A percentile compares a stretch with the other conserved stretches of the same genome.
Evolutionary conservation across 371 early-diverging fungal genomes (phyloP).

Genomic region (Rhizopus stolonifer): DNA sequence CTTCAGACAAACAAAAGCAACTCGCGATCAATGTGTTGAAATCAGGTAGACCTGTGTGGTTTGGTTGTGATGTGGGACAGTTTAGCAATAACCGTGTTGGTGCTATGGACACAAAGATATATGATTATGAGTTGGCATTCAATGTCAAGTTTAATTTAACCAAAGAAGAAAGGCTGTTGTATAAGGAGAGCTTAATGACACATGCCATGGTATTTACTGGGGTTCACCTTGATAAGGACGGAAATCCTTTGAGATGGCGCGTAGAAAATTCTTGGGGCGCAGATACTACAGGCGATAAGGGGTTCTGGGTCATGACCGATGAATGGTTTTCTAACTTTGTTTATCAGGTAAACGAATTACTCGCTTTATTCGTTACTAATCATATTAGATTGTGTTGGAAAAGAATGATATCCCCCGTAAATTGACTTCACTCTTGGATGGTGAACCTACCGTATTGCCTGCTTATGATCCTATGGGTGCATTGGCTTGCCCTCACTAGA

Average conservation of each 20-base stretch:
- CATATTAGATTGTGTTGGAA: slow-evolving; percentile 61
- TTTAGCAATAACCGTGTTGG: slow-evolving; percentile 48
- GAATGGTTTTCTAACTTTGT: slow-evolving; percentile 81
- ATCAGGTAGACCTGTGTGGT: slow-evolving; percentile 76
- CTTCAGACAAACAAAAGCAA: slow-evolving; percentile 56
- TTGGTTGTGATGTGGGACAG: slow-evolving; percentile 79
- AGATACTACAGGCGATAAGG: slow-evolving; percentile 64
- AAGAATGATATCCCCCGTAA: slow-evolving; percentile 62
- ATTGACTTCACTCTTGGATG: slow-evolving; percentile 60
- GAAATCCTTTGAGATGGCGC: slow-evolving; percentile 71
- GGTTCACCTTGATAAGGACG: slow-evolving; percentile 68
- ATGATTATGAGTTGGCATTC: slow-evolving; percentile 72
- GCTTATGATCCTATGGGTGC: slow-evolving; percentile 78
- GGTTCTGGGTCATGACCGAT: slow-evolving; percentile 80
- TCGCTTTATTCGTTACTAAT: background rate
- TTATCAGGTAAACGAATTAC: slow-evolving; percentile 55
- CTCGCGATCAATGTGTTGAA: slow-evolving; percentile 62
- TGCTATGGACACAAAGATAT: slow-evolving; percentile 66
- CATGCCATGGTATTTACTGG: slow-evolving; percentile 88
- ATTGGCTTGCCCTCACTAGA: slow-evolving; percentile 41
- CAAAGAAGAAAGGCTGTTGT: slow-evolving; percentile 74
- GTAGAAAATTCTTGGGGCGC: slow-evolving; percentile 83
- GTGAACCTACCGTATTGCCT: slow-evolving; percentile 66
- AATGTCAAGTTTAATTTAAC: slow-evolving; percentile 59
- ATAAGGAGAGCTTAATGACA: slow-evolving; percentile 78